phyloP scores from a whole-genome alignment of 331 rosid genomes.

The Phaseolus coccineus region DNA sequence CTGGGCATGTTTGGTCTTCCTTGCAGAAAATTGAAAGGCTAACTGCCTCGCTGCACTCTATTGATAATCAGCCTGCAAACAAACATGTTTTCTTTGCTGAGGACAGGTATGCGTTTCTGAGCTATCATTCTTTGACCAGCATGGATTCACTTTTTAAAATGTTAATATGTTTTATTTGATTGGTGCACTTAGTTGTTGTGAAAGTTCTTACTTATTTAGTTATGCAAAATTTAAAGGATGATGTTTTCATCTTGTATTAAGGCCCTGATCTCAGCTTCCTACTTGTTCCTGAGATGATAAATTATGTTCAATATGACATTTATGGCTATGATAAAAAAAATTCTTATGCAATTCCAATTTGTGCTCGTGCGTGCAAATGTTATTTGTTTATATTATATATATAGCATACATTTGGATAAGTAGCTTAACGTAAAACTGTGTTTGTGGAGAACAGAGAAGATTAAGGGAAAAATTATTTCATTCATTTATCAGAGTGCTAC shows the following conservation, averaged over 20 bases:
- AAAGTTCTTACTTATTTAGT: not conserved
- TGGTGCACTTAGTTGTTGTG: not conserved
- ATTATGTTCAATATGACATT: not conserved
- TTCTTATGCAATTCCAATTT: not conserved
- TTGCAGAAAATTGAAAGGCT: conserved; percentile 80
- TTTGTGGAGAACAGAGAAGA: not conserved
- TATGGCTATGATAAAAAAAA: conserved; percentile 17
- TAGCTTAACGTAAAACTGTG: not conserved
- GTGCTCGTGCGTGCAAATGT: not conserved
- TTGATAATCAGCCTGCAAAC: conserved; percentile 58
- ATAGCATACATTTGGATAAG: not conserved
- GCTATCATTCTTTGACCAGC: not conserved
- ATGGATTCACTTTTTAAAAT: not conserved
- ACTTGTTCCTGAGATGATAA: conserved; percentile 8
- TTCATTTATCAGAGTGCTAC: not conserved
- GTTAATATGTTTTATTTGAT: not conserved
- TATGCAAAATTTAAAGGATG: not conserved
- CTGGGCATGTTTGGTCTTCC: conserved; percentile 13
- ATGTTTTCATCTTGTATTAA: not conserved
- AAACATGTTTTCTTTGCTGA: conserved; percentile 72
- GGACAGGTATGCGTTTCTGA: conserved; percentile 63
- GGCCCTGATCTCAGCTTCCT: not conserved
- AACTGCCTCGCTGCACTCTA: conserved; percentile 64
- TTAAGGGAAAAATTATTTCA: not conserved
- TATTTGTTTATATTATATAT: not conserved